Evolutionary conservation across 2,329 filamentous ascomycete genomes (phyloP), one percentile per base, ranked within the genome.

Genomic region (Microdochium paspali): DNA sequence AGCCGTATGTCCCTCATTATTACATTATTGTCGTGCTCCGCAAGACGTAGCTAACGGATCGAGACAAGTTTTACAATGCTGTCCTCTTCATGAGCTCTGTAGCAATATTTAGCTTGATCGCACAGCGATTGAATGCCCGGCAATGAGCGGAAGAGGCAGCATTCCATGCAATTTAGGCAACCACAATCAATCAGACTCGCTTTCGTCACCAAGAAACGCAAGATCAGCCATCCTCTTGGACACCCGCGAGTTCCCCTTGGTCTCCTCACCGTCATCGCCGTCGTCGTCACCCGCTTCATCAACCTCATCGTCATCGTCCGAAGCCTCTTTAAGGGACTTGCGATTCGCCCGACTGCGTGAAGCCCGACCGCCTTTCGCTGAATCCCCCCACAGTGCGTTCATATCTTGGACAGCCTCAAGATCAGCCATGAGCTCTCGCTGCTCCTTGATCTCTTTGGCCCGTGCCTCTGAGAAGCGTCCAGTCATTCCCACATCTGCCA

Each of bases 71-170:
- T 66, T 98, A 98, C 69, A 97, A 98, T 60, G 81, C 95, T 1
- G 90, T 96, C 1, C 73, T 97, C 2, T 98, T 97, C 70, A 91
- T 98, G 75, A 93, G 90, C 23, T 96, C 93, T 0, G 87, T 98
- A 23, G 90, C 91, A 7, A 82, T 95, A 50, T 96, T 97, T 71
- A 95, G 91, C 63, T 71, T 98, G 50, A 83, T 93, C 51, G 93
- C 91, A 24, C 93, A 98, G 61, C 85, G 85, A 55, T 86, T 96
- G 77, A 81, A 82, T 53, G 76, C 74, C 24, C 58, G 30, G n/a
- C 42, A 44, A 13, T 44, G 20, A 21, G 20, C 39, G 4, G 10
- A 21, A 10, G 23, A 18, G 6, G 23, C 4, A 26, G 12, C 6
- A 23, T 9, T 3, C 5, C 6, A 12, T 24, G 23, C 6, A 40